These are phyloP conservation scores for Scleroderma citrinum DNA, from an alignment of 768 basidiomycete genomes.

Conservation along the genomic window DNA sequence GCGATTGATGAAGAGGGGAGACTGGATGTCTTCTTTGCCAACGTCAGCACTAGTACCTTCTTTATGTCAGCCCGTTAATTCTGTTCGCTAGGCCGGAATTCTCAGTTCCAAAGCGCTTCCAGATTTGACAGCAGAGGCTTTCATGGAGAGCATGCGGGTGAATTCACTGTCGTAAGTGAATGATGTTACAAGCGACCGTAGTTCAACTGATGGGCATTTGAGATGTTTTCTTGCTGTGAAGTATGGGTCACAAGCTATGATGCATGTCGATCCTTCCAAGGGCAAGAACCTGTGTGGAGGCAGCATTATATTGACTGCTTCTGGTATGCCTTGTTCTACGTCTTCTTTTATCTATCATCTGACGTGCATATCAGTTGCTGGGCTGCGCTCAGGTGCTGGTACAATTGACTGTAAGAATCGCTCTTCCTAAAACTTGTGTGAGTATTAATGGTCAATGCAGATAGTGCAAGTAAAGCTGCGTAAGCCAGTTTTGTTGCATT, in stretches of 20 bases:
- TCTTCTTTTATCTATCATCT: background rate
- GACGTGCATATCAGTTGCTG: conserved; percentile 55
- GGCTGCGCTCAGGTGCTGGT: conserved; percentile 77
- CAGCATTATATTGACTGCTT: conserved; percentile 85
- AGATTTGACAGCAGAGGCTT: conserved; percentile 55
- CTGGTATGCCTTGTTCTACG: conserved; percentile 41
- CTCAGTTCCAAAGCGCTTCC: conserved; percentile 39
- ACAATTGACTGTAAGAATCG: conserved; percentile 64
- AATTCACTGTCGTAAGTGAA: conserved; percentile 56
- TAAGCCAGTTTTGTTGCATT: conserved; percentile 32
- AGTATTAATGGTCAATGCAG: conserved; percentile 34
- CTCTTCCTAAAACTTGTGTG: background rate
- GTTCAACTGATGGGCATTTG: conserved; percentile 2
- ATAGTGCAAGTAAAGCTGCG: conserved; percentile 93
- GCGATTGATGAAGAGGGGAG: conserved; percentile 78
- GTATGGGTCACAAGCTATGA: conserved; percentile 80
- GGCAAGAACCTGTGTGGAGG: conserved; percentile 70
- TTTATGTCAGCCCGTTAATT: background rate
- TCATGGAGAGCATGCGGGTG: conserved; percentile 72
- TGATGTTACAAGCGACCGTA: conserved; percentile 3
- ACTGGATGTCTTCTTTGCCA: conserved; percentile 93
- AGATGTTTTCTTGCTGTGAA: conserved; percentile 91
- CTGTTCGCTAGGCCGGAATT: conserved; percentile 56
- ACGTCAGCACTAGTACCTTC: conserved; percentile 43
- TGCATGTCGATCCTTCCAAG: conserved; percentile 51